phyloP scores from a whole-genome alignment of 345 rosid species.

The Sisymbrium irio region DNA sequence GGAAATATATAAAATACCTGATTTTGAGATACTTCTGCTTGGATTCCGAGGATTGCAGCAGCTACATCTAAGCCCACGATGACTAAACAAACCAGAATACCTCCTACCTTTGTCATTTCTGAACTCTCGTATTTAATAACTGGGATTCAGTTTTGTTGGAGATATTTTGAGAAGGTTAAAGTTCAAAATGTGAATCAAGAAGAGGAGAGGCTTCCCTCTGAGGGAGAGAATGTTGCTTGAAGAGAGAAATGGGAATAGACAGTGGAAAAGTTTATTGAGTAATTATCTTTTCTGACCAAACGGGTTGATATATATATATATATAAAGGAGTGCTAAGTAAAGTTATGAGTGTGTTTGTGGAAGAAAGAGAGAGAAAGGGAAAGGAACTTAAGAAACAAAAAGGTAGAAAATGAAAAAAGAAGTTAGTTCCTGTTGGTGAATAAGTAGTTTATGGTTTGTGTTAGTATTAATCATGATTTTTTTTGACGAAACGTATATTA shows the following conservation, averaged over 20 bases:
- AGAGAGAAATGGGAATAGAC: slow-evolving; percentile 11
- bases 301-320: slow-evolving; percentile 5
- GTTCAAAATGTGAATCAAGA: slow-evolving; percentile 5
- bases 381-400: neutral
- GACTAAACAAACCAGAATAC: slow-evolving; percentile 68
- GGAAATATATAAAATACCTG: slow-evolving; percentile 38
- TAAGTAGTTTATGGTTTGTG: neutral
- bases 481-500: neutral
- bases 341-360: slow-evolving; percentile 2
- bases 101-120: slow-evolving; percentile 59
- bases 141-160: neutral
- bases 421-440: slow-evolving; percentile 1
- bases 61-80: slow-evolving; percentile 73
- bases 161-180: neutral
- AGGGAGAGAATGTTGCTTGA: slow-evolving; percentile 12
- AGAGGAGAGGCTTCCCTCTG: slow-evolving; percentile 11
- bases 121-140: neutral
- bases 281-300: slow-evolving; percentile 19
- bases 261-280: slow-evolving; percentile 13
- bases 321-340: neutral
- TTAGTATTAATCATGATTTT: neutral
- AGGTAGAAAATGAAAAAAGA: slow-evolving; percentile 8
- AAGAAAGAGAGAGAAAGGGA: slow-evolving; percentile 2
- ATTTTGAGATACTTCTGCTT: slow-evolving; percentile 86
- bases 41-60: slow-evolving; percentile 85